Percentiles rank a stretch among this genome's conserved stretches.
phyloP scores from a whole-genome alignment of 495 filamentous ascomycete genomes.

The Chlorociboria aeruginascens region DNA sequence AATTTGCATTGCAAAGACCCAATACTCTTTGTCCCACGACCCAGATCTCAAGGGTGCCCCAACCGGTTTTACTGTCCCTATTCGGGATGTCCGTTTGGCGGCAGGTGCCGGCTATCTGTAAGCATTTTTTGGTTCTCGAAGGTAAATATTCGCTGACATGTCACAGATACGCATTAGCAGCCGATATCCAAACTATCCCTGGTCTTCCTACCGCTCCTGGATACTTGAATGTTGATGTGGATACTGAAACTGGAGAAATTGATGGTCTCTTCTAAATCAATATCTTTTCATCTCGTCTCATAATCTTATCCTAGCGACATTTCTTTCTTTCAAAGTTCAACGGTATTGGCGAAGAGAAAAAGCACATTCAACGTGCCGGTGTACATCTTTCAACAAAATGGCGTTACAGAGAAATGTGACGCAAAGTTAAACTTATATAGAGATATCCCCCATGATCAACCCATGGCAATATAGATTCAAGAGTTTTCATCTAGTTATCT shows the following conservation, averaged over 20 bases:
- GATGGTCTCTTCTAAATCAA: slow-evolving; percentile 69
- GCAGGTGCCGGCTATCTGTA: slow-evolving; percentile 80
- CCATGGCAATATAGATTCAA: too few relatives aligned
- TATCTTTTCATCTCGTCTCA: neutral
- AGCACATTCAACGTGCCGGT: slow-evolving; percentile 15
- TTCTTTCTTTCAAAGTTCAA: slow-evolving; percentile 5
- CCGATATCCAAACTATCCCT: slow-evolving; percentile 97
- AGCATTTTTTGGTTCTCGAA: slow-evolving; percentile 22
- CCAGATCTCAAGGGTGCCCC: slow-evolving; percentile 92
- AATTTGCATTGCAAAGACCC: slow-evolving; percentile 95
- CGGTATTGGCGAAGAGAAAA: slow-evolving; percentile 6
- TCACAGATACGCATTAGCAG: slow-evolving; percentile 76
- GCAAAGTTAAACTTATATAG: neutral
- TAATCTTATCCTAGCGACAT: neutral
- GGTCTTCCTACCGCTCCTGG: slow-evolving; percentile 91
- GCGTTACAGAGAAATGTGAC: slow-evolving; percentile 7
- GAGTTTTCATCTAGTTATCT: too few relatives aligned
- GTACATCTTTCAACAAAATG: slow-evolving; percentile 15
- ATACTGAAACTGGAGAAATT: slow-evolving; percentile 88
- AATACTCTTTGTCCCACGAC: slow-evolving; percentile 94
- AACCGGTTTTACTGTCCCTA: slow-evolving; percentile 88
- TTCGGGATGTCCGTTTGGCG: slow-evolving; percentile 86
- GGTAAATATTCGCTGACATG: slow-evolving; percentile 7
- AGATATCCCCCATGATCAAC: slow-evolving; percentile 10
- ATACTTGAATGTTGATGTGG: slow-evolving; percentile 92